These are phyloP conservation scores for Alloteropsis semialata DNA, from an alignment of 176 grass and related monocot species.

Conservation along the genomic window DNA sequence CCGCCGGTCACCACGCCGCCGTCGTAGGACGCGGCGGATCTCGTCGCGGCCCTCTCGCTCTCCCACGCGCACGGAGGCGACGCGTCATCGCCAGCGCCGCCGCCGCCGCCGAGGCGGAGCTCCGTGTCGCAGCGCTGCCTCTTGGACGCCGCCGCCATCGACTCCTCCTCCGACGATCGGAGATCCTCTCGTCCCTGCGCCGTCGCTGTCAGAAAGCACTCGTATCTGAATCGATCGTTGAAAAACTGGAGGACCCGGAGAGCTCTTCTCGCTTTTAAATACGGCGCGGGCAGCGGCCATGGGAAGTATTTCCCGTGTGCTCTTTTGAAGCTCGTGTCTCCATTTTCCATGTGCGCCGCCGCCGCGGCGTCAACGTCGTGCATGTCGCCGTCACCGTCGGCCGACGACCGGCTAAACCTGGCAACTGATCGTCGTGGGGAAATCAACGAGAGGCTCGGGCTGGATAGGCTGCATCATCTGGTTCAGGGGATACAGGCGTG, in stretches of 20 bases:
- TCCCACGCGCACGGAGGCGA: not conserved
- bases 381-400: not conserved
- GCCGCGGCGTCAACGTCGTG: not conserved
- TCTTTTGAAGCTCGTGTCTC: not conserved
- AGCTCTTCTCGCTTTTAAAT: not conserved
- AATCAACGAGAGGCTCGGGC: not conserved
- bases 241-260: not conserved
- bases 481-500: not conserved
- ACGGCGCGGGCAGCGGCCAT: not conserved
- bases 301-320: not conserved
- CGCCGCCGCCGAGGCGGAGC: not conserved
- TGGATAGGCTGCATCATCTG: not conserved
- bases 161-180: not conserved
- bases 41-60: not conserved
- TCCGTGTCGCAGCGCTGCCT: not conserved
- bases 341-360: constrained; percentile 1
- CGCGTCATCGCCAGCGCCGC: not conserved
- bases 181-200: too few relatives aligned
- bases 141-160: not conserved
- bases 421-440: not conserved
- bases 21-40: not conserved
- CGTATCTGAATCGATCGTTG: not conserved
- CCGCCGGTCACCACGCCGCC: not conserved
- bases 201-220: not conserved
- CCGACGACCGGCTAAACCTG: not conserved